Percentiles rank a stretch among this genome's conserved stretches.
These are phyloP conservation scores for Xylaria scruposa DNA, from an alignment of 495 filamentous ascomycete species.

Conservation along the genomic window DNA sequence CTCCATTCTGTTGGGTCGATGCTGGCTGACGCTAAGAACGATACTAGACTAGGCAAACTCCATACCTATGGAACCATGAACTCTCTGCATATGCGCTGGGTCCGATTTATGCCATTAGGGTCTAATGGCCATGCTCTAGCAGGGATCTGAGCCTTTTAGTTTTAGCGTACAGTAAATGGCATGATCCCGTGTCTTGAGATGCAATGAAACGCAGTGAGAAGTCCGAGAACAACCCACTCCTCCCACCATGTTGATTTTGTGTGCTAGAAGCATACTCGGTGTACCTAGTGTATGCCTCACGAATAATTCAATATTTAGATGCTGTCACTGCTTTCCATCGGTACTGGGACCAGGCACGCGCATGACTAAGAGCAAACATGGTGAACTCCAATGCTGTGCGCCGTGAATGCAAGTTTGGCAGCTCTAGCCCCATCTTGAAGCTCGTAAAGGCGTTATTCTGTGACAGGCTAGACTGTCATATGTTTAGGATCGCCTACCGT, in stretches of 20 bases:
- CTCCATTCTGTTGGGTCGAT: slow-evolving; percentile 44
- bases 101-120: slow-evolving; percentile 21
- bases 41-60: slow-evolving; percentile 18
- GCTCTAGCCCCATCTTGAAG: slow-evolving; percentile 25
- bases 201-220: not conserved
- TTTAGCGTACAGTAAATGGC: slow-evolving; percentile 18
- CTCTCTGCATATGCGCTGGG: slow-evolving; percentile 23
- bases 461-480: slow-evolving; percentile 2
- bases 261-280: not conserved
- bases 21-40: slow-evolving; percentile 28
- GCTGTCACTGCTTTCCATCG: slow-evolving; percentile 15
- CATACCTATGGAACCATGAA: slow-evolving; percentile 7
- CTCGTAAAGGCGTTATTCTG: slow-evolving; percentile 17
- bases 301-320: slow-evolving; percentile 11
- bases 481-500: slow-evolving; percentile 4
- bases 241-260: not conserved
- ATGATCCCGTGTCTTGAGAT: slow-evolving; percentile 18
- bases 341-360: slow-evolving; percentile 23
- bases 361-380: slow-evolving; percentile 32
- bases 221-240: slow-evolving; percentile 3
- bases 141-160: slow-evolving; percentile 1
- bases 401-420: slow-evolving; percentile 44
- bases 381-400: slow-evolving; percentile 38
- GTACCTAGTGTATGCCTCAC: not conserved
- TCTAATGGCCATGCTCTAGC: slow-evolving; percentile 19